Conservation (phyloP, 768 basidiomycete species). For the Mycena vulgaris region DNA sequence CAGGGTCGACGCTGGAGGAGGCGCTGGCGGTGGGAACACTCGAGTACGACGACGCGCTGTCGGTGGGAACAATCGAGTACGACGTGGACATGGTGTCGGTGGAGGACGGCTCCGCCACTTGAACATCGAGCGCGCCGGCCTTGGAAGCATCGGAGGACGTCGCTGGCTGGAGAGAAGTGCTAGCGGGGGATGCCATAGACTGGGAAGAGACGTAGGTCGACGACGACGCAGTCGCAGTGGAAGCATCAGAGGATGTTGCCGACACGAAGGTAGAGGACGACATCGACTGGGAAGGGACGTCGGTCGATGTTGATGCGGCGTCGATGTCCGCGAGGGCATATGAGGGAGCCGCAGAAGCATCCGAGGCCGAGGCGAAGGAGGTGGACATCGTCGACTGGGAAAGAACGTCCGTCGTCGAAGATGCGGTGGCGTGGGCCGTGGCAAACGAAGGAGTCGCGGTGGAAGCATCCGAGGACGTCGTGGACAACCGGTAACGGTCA, state of each 20-base stretch:
- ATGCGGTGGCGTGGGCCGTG: conserved; percentile 39
- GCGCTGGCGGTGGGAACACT: conserved; percentile 52
- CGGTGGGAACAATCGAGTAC: conserved; percentile 47
- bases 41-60: conserved; percentile 37
- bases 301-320: conserved; percentile 29
- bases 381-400: not conserved
- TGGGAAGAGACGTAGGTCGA: not conserved
- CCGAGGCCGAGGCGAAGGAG: not conserved
- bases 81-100: conserved; percentile 40
- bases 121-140: conserved; percentile 28
- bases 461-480: conserved; percentile 27
- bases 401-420: conserved; percentile 20
- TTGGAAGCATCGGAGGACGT: conserved; percentile 15
- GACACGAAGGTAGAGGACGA: not conserved
- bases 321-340: conserved; percentile 42
- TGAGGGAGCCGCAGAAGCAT: conserved; percentile 33
- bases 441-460: conserved; percentile 32
- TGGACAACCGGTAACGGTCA: not conserved
- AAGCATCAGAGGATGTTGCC: conserved; percentile 13
- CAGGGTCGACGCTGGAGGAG: conserved; percentile 52
- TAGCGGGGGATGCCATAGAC: conserved; percentile 30
- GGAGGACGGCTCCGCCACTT: conserved; percentile 21
- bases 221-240: conserved; percentile 23
- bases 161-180: conserved; percentile 37
- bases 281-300: not conserved